Conservation (phyloP, 2,329 filamentous ascomycete genomes). For the Geosmithia morbida region DNA sequence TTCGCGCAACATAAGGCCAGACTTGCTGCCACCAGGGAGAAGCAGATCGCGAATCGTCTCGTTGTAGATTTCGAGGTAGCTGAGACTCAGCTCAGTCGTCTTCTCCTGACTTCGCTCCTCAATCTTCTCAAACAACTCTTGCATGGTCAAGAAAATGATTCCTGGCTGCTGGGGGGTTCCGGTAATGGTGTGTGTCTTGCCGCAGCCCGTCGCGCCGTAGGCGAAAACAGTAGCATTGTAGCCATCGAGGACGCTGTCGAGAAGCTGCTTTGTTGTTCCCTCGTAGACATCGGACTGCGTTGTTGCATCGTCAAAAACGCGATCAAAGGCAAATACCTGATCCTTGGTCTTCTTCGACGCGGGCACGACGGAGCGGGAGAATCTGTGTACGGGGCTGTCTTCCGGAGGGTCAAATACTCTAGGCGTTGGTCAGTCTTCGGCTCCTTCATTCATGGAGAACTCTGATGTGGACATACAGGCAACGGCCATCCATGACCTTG, state of each 20-base stretch:
- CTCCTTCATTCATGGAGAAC: not conserved
- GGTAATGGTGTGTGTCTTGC: constrained; percentile 96
- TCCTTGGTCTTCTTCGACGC: constrained; percentile 90
- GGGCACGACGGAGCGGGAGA: constrained; percentile 67
- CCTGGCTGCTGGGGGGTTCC: constrained; percentile 86
- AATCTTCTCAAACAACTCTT: constrained; percentile 95
- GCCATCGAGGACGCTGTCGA: constrained; percentile 90
- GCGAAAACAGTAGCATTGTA: constrained; percentile 99
- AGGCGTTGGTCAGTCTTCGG: constrained; percentile 2
- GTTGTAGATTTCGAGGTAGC: constrained; percentile 97
- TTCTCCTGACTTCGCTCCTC: constrained; percentile 76
- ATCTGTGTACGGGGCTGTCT: constrained; percentile 80
- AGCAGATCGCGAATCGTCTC: constrained; percentile 94
- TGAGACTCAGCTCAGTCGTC: constrained; percentile 77
- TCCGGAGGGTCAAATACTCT: constrained; percentile 97
- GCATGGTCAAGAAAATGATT: constrained; percentile 98
- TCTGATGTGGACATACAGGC: constrained; percentile 53
- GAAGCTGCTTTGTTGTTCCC: constrained; percentile 71
- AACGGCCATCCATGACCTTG: constrained; percentile 92
- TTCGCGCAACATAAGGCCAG: constrained; percentile 81
- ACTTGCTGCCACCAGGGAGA: constrained; percentile 66
- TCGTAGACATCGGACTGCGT: constrained; percentile 92
- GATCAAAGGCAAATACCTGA: constrained; percentile 92
- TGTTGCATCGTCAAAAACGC: constrained; percentile 91
- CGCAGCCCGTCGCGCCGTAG: constrained; percentile 93